These are phyloP conservation scores for Apiospora kogelbergensis DNA, from an alignment of 2,329 filamentous ascomycete genomes.

Conservation along the genomic window DNA sequence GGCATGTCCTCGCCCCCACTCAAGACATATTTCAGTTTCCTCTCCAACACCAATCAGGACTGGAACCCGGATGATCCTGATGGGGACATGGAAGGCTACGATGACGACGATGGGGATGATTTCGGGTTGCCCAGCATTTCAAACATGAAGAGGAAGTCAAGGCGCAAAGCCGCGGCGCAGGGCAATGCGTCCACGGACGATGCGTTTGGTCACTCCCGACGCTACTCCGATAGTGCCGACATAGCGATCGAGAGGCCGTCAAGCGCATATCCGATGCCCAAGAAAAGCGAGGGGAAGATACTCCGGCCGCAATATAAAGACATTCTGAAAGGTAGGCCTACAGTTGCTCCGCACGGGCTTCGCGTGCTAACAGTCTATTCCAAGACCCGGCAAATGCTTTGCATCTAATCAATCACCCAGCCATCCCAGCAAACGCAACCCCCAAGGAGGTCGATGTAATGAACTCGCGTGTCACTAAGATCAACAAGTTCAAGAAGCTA, in stretches of 20 bases:
- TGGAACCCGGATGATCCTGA: slow-evolving; percentile 69
- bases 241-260: slow-evolving; percentile 88
- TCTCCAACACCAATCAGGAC: slow-evolving; percentile 78
- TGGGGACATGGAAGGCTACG: slow-evolving; percentile 73
- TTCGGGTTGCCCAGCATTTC: slow-evolving; percentile 92
- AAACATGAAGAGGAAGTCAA: slow-evolving; percentile 78
- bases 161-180: slow-evolving; percentile 49
- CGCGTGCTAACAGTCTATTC: neutral
- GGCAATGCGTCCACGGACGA: slow-evolving; percentile 39
- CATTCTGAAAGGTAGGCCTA: slow-evolving; percentile 66
- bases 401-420: slow-evolving; percentile 87
- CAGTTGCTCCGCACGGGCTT: neutral
- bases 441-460: slow-evolving; percentile 84
- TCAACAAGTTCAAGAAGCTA: slow-evolving; percentile 98
- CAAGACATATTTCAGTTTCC: slow-evolving; percentile 76
- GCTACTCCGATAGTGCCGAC: slow-evolving; percentile 83
- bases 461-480: slow-evolving; percentile 84
- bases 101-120: slow-evolving; percentile 89
- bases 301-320: slow-evolving; percentile 97
- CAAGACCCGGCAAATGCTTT: slow-evolving; percentile 85
- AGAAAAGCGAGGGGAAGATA: slow-evolving; percentile 92
- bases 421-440: slow-evolving; percentile 69
- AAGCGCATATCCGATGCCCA: slow-evolving; percentile 81
- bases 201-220: slow-evolving; percentile 45
- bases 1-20: slow-evolving; percentile 63